A percentile compares a stretch with the other conserved stretches of the same genome.
Conservation (phyloP, 176 grass and related monocot genomes). For the Oryza glumipatula region DNA sequence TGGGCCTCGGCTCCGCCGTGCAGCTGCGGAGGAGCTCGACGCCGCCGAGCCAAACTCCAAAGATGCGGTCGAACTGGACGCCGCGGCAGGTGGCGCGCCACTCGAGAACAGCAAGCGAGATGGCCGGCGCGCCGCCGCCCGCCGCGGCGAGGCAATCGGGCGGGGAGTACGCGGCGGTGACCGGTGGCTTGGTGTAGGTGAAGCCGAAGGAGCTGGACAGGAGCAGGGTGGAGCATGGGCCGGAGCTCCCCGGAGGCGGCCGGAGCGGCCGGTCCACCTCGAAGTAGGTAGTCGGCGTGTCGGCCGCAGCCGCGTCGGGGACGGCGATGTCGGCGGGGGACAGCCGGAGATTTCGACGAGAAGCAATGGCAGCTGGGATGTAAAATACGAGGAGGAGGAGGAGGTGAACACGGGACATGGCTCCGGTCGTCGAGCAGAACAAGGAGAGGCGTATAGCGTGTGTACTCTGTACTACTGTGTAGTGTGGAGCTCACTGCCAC, state of each 20-base stretch:
- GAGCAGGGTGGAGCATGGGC: conserved; percentile 59
- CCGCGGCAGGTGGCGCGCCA: conserved; percentile 70
- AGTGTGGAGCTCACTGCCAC: too few species aligned
- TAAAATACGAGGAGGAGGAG: not conserved
- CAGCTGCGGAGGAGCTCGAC: conserved; percentile 74
- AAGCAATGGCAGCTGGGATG: not conserved
- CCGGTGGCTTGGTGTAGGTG: conserved; percentile 63
- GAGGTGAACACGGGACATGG: not conserved
- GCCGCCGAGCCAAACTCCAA: conserved; percentile 77
- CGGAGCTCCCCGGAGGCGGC: conserved; percentile 44
- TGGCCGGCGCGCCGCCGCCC: conserved; percentile 21
- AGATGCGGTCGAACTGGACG: conserved; percentile 71
- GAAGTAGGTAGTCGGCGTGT: conserved; percentile 52
- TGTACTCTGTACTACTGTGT: too few species aligned
- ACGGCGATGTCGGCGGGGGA: not conserved
- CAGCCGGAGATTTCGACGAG: not conserved
- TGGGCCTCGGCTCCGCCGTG: conserved; percentile 53
- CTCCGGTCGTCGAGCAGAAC: not conserved
- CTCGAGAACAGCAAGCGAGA: conserved; percentile 68
- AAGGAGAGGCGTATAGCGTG: too few species aligned
- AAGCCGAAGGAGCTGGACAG: conserved; percentile 61
- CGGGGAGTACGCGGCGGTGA: conserved; percentile 51
- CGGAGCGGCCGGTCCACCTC: conserved; percentile 70
- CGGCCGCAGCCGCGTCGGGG: not conserved
- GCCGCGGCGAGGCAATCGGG: conserved; percentile 46